Base-by-base conservation (phyloP, 148 eudicot species). In the Dianthus caryophyllus region DNA sequence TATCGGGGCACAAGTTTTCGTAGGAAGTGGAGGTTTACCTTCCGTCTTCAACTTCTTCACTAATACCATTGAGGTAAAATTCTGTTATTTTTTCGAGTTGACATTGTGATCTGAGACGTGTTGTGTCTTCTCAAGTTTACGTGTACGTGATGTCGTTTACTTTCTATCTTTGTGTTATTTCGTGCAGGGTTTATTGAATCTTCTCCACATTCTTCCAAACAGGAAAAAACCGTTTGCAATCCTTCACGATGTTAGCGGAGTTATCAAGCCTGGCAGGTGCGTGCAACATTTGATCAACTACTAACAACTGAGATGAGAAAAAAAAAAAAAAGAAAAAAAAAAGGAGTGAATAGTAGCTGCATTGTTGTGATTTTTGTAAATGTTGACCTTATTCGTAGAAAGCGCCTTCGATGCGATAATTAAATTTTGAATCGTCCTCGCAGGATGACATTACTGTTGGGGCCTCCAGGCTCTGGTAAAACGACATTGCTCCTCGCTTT, bases 391-490 rank as follows among this genome's bases (percentile, higher is more conserved):
- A 0, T 39, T 31, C 10, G 3, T 33, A 17, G 18, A 31, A 59
- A 59, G 25, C 14, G 58, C 64, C 15, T 33, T 33, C 38, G 38
- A 2, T 60, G 39, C 9, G 48, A 56, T 33, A 30, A 43, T 49
- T 39, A 65, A 27, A 65, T 36, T 36, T 52, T 0, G 10, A 5
- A 15, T 16, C 48, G 17, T 38, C 17, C 6, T 67, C 71, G 72
- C 83, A 89, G 96, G 76, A 76, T 90, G 90, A 82, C 96, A 49
- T 77, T 92, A 66, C 88, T 90, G 49, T 76, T 88, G 64, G 97
- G 97, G 8, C 97, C 96, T 21, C 98, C 98, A 21, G 81, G 88
- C 43, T 89, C 96, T 6, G 98, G 98, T 24, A 92, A 92, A 76
- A 92, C 96, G 1, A 81, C 98, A 10, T 69, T 92, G 73, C 75